A percentile compares a stretch with the other conserved stretches of the same genome.
These are phyloP conservation scores for Ilex paraguariensis DNA, from an alignment of 305 asterid genomes.

Conservation along the genomic window DNA sequence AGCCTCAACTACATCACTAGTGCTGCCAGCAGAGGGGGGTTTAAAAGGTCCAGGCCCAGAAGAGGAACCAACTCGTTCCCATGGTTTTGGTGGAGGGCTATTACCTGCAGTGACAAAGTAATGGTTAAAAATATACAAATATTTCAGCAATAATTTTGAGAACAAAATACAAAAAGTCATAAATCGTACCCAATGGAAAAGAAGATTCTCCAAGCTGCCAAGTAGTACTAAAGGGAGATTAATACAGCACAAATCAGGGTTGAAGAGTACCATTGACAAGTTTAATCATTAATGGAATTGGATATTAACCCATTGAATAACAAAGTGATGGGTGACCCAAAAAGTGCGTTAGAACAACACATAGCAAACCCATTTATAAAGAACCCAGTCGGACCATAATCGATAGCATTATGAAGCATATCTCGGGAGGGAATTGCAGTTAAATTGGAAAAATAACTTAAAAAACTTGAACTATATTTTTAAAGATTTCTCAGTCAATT, in stretches of 20 bases:
- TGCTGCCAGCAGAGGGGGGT: constrained; percentile 86
- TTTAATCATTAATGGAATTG: too few relatives aligned
- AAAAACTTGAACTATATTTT: too few relatives aligned
- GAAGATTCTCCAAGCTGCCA: not conserved
- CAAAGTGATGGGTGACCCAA: too few relatives aligned
- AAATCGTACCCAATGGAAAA: not conserved
- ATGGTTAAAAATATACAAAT: not conserved
- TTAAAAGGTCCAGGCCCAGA: constrained; percentile 89
- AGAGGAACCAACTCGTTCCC: constrained; percentile 86
- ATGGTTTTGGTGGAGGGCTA: constrained; percentile 80
- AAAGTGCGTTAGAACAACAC: too few relatives aligned
- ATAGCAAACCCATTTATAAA: too few relatives aligned
- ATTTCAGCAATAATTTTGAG: not conserved
- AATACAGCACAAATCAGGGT: not conserved
- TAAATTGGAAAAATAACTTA: too few relatives aligned
- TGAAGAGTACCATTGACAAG: not conserved
- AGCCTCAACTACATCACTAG: constrained; percentile 89
- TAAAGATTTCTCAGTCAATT: too few relatives aligned
- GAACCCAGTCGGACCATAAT: too few relatives aligned
- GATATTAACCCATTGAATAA: too few relatives aligned
- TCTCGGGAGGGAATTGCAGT: too few relatives aligned
- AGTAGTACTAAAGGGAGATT: not conserved
- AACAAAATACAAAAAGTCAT: not conserved
- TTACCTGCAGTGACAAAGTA: constrained; percentile 33
- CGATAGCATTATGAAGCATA: too few relatives aligned